Conservation (phyloP, 352 stramenopile genomes). For the Blastocystis sp. region DNA sequence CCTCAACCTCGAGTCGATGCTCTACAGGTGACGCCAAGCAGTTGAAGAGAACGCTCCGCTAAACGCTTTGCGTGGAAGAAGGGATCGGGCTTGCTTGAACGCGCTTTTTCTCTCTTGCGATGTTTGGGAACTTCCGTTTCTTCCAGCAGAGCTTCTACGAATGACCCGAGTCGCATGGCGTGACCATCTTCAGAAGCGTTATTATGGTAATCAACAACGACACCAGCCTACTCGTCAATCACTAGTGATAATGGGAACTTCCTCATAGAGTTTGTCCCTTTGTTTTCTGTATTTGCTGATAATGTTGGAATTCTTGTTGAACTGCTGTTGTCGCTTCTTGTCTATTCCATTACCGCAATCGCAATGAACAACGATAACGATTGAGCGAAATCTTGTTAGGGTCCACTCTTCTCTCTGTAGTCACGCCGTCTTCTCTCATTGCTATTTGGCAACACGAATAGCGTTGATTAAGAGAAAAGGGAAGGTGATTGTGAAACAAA, state of each 20-base stretch:
- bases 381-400: constrained; percentile 36
- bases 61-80: constrained; percentile 54
- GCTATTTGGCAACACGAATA: background rate
- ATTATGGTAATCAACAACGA: background rate
- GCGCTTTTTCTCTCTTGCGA: background rate
- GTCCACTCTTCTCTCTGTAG: constrained; percentile 33
- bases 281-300: constrained; percentile 59
- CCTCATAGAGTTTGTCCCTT: constrained; percentile 47
- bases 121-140: background rate
- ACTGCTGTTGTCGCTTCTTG: constrained; percentile 32
- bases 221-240: constrained; percentile 30
- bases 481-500: constrained; percentile 26
- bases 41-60: background rate
- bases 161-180: background rate
- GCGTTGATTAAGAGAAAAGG: background rate
- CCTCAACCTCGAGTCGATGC: constrained; percentile 9
- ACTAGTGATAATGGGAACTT: constrained; percentile 2
- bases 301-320: constrained; percentile 60
- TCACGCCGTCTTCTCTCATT: background rate
- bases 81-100: constrained; percentile 42
- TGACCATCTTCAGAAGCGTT: constrained; percentile 21
- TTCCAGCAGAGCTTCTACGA: constrained; percentile 16
- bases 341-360: background rate
- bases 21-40: constrained; percentile 2
- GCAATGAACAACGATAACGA: background rate